These are phyloP conservation scores for Boletales sp. DNA, from an alignment of 768 basidiomycete species.

Conservation along the genomic window DNA sequence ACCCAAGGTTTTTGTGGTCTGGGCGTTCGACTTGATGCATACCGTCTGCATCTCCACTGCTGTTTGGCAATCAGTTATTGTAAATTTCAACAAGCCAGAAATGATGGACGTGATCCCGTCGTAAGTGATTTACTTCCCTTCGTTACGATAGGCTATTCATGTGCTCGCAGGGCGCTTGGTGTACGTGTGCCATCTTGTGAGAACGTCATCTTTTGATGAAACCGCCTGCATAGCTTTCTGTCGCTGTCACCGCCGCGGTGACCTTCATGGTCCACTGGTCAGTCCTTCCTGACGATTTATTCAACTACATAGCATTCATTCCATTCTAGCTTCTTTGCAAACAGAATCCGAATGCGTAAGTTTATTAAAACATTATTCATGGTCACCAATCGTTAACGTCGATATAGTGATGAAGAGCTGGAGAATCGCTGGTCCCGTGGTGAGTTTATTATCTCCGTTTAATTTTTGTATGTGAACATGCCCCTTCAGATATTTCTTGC, in stretches of 20 bases:
- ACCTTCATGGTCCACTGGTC: constrained; percentile 34
- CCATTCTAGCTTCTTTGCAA: constrained; percentile 27
- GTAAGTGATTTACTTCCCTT: constrained; percentile 8
- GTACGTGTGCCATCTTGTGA: constrained; percentile 8
- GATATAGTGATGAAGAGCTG: constrained; percentile 29
- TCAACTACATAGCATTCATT: not conserved
- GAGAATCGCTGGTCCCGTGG: constrained; percentile 30
- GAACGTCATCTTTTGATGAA: not conserved
- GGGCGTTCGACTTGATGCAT: constrained; percentile 28
- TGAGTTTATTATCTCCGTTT: constrained; percentile 2
- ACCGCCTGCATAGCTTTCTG: constrained; percentile 21
- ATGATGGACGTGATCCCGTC: constrained; percentile 28
- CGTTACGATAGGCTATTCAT: not conserved
- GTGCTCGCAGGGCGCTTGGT: constrained; percentile 21
- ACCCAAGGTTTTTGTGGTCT: constrained; percentile 25
- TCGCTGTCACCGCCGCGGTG: constrained; percentile 28
- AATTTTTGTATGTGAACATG: not conserved
- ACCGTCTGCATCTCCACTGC: constrained; percentile 25
- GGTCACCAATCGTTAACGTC: not conserved
- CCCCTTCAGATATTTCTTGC: constrained; percentile 25
- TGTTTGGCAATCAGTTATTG: constrained; percentile 27
- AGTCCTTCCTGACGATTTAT: not conserved
- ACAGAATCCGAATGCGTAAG: constrained; percentile 33
- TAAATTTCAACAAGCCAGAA: constrained; percentile 21
- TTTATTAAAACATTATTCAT: too few species aligned